A percentile compares a stretch with the other conserved stretches of the same genome.
phyloP scores from a whole-genome alignment of 2,329 filamentous ascomycete species.

The Paracoccidioides brasiliensis region DNA sequence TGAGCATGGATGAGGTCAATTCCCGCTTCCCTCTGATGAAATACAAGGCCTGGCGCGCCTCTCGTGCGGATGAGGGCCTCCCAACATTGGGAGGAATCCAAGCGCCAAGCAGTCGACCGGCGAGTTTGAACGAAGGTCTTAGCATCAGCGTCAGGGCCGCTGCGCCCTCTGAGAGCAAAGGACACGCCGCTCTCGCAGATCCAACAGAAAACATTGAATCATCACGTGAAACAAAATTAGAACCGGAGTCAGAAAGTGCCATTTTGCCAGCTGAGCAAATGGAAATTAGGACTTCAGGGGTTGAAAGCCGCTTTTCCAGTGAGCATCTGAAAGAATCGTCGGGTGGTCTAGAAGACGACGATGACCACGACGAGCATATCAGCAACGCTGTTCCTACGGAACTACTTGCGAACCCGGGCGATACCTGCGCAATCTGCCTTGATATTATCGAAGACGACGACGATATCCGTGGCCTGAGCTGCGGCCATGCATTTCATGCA shows the following conservation, averaged over 20 bases:
- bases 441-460: slow-evolving; percentile 91
- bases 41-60: slow-evolving; percentile 89
- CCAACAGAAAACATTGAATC: slow-evolving; percentile 6
- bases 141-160: slow-evolving; percentile 11
- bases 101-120: slow-evolving; percentile 56
- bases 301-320: not conserved
- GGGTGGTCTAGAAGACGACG: slow-evolving; percentile 40
- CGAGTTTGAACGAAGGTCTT: slow-evolving; percentile 54
- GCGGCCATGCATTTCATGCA: slow-evolving; percentile 96
- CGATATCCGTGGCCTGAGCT: slow-evolving; percentile 83
- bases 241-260: not conserved
- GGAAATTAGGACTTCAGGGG: not conserved
- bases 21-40: slow-evolving; percentile 91
- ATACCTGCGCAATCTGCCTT: slow-evolving; percentile 93
- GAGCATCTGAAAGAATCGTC: not conserved
- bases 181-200: slow-evolving; percentile 11
- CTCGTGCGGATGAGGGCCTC: slow-evolving; percentile 68
- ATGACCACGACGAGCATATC: slow-evolving; percentile 67
- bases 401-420: slow-evolving; percentile 66
- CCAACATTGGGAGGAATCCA: slow-evolving; percentile 75
- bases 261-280: not conserved
- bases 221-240: not conserved
- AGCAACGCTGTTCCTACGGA: slow-evolving; percentile 71
- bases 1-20: slow-evolving; percentile 98
- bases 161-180: slow-evolving; percentile 36